Evolutionary conservation across 2,329 filamentous ascomycete species (phyloP), one percentile per base, ranked within the genome.

Genomic region (Neofusicoccum laricinum): DNA sequence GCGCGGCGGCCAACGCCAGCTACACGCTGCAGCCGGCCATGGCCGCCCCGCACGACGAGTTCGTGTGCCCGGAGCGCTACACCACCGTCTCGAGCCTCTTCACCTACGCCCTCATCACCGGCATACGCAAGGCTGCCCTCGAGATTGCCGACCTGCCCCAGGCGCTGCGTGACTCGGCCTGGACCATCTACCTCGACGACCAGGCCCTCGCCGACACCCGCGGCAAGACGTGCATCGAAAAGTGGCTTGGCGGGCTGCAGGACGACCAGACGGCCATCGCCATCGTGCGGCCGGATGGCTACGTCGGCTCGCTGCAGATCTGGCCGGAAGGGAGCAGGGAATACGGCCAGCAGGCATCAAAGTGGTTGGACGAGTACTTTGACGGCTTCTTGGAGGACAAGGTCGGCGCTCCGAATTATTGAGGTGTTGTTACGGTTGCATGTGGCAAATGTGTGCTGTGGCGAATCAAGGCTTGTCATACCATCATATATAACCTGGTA

Each of bases 121-220:
- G 82, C 5, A 88, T 88, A 78, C 76, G 82, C 25, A 89, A 90
- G 73, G 77, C 79, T 3, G 80, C 85, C 2, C 82, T 92, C 48
- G 90, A 92, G 73, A 82, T 92, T 30, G 81, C 82, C 1, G 84
- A 90, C 69, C 77, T 92, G 15, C 89, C 89, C 0, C 73, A 79
- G 0, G 73, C 88, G 21, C 73, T 92, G 45, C 84, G 88, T 69
- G 82, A 86, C 64, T 89, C 87, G 73, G 82, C 84, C 36, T 92
- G 89, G 88, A 90, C 88, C 0, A 83, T 92, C 66, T 92, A 92
- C 72, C 79, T 91, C 0, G 90, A 92, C 71, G 82, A 91, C 72
- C 76, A 87, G 6, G 82, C 85, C 2, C 79, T 84, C 14, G 80
- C 82, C 30, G 83, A 85, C 68, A 84, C 86, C 63, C 84, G 82